phyloP scores from a whole-genome alignment of 2,329 filamentous ascomycete species.

The Ceratocystis papillata region DNA sequence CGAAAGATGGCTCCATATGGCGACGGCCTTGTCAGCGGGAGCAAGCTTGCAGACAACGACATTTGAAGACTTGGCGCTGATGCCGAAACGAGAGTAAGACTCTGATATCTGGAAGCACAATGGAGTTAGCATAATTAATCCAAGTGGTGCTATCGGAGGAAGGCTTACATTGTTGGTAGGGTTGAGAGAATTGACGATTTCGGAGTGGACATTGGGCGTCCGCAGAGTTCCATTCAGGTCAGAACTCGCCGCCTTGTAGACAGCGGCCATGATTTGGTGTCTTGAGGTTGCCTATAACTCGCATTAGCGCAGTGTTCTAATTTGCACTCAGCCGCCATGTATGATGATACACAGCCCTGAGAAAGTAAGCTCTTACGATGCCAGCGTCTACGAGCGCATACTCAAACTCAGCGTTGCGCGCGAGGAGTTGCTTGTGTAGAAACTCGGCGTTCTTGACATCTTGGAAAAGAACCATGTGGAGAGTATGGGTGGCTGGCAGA shows the following conservation, averaged over 20 bases:
- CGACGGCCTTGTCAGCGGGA: constrained; percentile 32
- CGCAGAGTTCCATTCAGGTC: constrained; percentile 52
- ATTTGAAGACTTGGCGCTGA: constrained; percentile 56
- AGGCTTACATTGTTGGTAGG: constrained; percentile 64
- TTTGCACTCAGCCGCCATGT: not conserved
- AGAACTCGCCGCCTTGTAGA: constrained; percentile 65
- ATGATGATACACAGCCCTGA: not conserved
- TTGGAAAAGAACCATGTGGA: constrained; percentile 66
- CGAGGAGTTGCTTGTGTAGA: constrained; percentile 73
- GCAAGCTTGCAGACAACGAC: constrained; percentile 76
- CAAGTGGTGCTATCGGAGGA: not conserved
- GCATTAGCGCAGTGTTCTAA: constrained; percentile 39
- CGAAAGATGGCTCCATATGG: constrained; percentile 49
- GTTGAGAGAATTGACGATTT: constrained; percentile 71
- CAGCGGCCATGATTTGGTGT: constrained; percentile 61
- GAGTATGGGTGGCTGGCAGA: constrained; percentile 52
- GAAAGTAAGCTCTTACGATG: constrained; percentile 43
- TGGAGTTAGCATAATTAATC: constrained; percentile 6
- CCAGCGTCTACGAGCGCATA: constrained; percentile 88
- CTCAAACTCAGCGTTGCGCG: constrained; percentile 73
- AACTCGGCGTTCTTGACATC: constrained; percentile 67
- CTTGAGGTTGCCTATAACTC: constrained; percentile 43
- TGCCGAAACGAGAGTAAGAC: constrained; percentile 78
- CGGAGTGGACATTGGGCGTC: constrained; percentile 79
- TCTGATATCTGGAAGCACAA: constrained; percentile 61